A percentile compares a stretch with the other conserved stretches of the same genome.
phyloP scores from a whole-genome alignment of 2,329 filamentous ascomycete species.

The Zasmidium angulare region DNA sequence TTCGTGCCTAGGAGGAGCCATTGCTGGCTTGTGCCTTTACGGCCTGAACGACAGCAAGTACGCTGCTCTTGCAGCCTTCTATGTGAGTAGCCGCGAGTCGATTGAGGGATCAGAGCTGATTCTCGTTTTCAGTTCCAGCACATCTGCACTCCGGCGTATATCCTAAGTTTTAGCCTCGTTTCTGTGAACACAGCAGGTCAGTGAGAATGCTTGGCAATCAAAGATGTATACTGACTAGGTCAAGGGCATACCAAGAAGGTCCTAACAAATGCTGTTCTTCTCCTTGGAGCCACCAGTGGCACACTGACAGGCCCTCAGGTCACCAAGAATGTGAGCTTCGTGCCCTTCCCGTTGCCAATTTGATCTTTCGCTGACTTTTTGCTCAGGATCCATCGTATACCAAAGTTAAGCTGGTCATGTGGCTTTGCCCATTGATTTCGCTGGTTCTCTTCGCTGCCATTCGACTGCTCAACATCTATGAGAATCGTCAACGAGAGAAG shows the following conservation, averaged over 20 bases:
- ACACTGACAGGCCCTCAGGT: slow-evolving; percentile 40
- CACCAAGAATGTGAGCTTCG: not conserved
- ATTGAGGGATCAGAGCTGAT: not conserved
- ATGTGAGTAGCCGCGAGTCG: not conserved
- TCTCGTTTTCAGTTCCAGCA: not conserved
- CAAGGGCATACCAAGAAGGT: slow-evolving; percentile 62
- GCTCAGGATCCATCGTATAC: slow-evolving; percentile 14
- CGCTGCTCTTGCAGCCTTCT: not conserved
- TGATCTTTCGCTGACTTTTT: slow-evolving; percentile 33
- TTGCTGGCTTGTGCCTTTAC: not conserved
- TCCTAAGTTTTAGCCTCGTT: not conserved
- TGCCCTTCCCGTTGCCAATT: not conserved
- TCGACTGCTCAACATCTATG: slow-evolving; percentile 44
- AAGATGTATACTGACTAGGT: slow-evolving; percentile 14
- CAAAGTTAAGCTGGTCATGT: slow-evolving; percentile 37
- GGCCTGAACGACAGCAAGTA: not conserved
- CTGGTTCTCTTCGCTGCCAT: slow-evolving; percentile 33
- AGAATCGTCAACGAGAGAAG: slow-evolving; percentile 36
- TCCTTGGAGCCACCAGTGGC: slow-evolving; percentile 48
- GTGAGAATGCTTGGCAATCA: not conserved
- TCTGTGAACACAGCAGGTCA: not conserved
- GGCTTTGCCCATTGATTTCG: slow-evolving; percentile 44
- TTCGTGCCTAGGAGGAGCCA: not conserved
- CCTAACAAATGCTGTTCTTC: slow-evolving; percentile 61
- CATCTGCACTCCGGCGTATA: not conserved